phyloP scores from a whole-genome alignment of 345 rosid genomes.

The Durio zibethinus region DNA sequence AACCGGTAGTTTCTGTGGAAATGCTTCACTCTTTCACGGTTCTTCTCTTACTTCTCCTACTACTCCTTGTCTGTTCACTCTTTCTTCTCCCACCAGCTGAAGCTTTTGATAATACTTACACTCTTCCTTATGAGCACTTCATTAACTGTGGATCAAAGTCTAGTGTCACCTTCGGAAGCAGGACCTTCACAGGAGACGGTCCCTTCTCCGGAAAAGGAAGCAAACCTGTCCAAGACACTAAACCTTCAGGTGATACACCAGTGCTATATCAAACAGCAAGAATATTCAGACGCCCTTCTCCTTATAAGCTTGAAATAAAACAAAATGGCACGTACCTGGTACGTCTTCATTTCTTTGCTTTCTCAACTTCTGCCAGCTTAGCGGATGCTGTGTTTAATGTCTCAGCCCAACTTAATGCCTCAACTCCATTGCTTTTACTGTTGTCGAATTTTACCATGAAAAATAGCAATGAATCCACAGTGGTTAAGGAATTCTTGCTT shows the following conservation, averaged over 20 bases:
- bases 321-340: conserved; percentile 32
- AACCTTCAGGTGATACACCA: background rate
- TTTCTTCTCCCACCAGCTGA: background rate
- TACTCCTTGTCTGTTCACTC: background rate
- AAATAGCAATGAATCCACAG: conserved; percentile 9
- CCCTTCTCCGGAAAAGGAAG: conserved; percentile 14
- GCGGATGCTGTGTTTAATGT: conserved; percentile 32
- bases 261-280: conserved; percentile 46
- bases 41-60: background rate
- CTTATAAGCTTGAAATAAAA: conserved; percentile 30
- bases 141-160: conserved; percentile 50
- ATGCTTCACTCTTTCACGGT: background rate
- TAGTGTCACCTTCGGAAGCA: background rate
- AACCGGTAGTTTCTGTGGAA: background rate
- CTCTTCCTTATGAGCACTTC: conserved; percentile 37
- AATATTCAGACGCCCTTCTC: conserved; percentile 30
- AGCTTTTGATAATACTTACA: conserved; percentile 14
- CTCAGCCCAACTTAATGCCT: background rate
- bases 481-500: conserved; percentile 44
- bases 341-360: conserved; percentile 40
- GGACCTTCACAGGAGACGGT: conserved; percentile 34
- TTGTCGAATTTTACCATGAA: conserved; percentile 27
- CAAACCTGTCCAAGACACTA: conserved; percentile 1
- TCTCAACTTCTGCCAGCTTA: conserved; percentile 25
- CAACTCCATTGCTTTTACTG: conserved; percentile 25